These are phyloP conservation scores for Saturnispora saitoi DNA, from an alignment of 805 yeast species.

Conservation along the genomic window DNA sequence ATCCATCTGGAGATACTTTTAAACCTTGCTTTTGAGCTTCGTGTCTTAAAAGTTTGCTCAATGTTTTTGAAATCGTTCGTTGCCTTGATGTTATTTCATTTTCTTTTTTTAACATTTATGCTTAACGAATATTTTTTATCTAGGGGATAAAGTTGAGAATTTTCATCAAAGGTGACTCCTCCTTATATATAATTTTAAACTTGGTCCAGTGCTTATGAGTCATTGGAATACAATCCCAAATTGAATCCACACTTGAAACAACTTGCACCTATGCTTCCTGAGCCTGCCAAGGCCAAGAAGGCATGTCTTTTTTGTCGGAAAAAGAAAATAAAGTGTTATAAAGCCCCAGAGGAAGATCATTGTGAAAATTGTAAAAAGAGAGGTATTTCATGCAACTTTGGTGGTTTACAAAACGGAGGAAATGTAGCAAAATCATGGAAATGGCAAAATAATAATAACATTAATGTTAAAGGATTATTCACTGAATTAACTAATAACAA, in stretches of 20 bases:
- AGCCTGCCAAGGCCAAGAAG: conserved; percentile 8
- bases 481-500: background rate
- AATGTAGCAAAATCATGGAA: conserved; percentile 6
- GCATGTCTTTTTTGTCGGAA: conserved; percentile 18
- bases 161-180: no score
- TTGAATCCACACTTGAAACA: background rate
- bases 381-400: conserved; percentile 1
- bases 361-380: conserved; percentile 13
- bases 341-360: background rate
- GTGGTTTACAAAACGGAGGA: background rate
- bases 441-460: background rate
- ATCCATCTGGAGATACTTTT: conserved; percentile 60
- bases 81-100: conserved; percentile 4
- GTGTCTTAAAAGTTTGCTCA: conserved; percentile 78
- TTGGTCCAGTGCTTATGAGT: background rate
- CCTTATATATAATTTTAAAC: background rate
- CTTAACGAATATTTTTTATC: background rate
- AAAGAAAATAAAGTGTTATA: conserved; percentile 16
- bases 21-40: conserved; percentile 67
- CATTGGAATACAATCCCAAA: background rate
- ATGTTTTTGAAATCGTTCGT: conserved; percentile 53
- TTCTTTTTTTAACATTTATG: background rate
- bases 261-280: background rate
- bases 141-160: background rate
- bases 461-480: background rate